These are phyloP conservation scores for Plasmodium berghei DNA, from an alignment of 169 alveolate species.

Conservation along the genomic window DNA sequence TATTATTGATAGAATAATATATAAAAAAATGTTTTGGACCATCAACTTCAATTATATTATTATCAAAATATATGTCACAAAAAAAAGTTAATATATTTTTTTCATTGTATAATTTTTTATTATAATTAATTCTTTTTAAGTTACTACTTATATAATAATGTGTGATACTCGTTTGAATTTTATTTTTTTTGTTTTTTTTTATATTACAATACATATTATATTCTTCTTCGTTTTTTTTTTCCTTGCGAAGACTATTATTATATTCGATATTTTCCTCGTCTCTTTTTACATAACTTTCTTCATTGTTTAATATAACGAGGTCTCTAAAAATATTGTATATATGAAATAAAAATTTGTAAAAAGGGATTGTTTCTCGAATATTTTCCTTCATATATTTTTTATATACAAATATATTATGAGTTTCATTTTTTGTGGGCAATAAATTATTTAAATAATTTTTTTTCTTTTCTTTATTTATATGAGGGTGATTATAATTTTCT, in stretches of 20 bases:
- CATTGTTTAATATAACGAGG: background rate
- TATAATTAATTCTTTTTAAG: conserved; percentile 29
- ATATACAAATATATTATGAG: background rate
- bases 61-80: conserved; percentile 76
- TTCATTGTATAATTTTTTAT: conserved; percentile 44
- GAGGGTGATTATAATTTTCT: background rate
- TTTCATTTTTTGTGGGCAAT: too few relatives aligned
- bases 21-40: conserved; percentile 75
- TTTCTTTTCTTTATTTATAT: background rate
- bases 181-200: conserved; percentile 72
- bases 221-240: conserved; percentile 33
- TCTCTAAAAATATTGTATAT: conserved; percentile 16
- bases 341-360: conserved; percentile 12
- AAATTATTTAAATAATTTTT: background rate
- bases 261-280: conserved; percentile 8
- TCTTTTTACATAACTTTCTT: background rate
- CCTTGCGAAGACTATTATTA: background rate
- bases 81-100: conserved; percentile 69
- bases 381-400: conserved; percentile 3
- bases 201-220: conserved; percentile 28
- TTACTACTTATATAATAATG: conserved; percentile 74
- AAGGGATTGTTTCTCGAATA: conserved; percentile 11
- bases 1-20: conserved; percentile 14
- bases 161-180: conserved; percentile 72
- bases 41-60: conserved; percentile 67